Percentiles rank a stretch among this genome's conserved stretches.
These are phyloP conservation scores for Paramyrothecium sp. DNA, from an alignment of 2,329 filamentous ascomycete genomes.

Conservation along the genomic window DNA sequence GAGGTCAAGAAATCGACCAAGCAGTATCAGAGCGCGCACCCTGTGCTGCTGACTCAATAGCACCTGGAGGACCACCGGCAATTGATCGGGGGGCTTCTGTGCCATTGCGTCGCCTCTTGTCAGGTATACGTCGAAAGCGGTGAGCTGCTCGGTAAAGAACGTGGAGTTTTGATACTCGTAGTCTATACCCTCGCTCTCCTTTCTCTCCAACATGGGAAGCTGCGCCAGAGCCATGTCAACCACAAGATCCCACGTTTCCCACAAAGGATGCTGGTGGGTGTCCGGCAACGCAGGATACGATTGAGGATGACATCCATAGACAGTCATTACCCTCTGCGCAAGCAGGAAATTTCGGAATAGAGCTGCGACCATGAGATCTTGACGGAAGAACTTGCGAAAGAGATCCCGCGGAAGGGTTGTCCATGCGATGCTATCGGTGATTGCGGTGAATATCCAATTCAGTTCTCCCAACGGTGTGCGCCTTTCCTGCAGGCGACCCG, in stretches of 20 bases:
- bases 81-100: slow-evolving; percentile 86
- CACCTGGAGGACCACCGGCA: slow-evolving; percentile 94
- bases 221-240: slow-evolving; percentile 94
- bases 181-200: slow-evolving; percentile 67
- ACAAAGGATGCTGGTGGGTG: slow-evolving; percentile 90
- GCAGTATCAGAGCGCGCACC: slow-evolving; percentile 82
- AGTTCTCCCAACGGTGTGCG: slow-evolving; percentile 92
- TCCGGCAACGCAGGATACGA: slow-evolving; percentile 91
- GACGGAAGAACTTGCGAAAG: slow-evolving; percentile 95
- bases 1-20: slow-evolving; percentile 91
- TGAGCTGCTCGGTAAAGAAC: slow-evolving; percentile 96
- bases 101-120: slow-evolving; percentile 76
- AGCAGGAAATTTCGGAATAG: slow-evolving; percentile 95
- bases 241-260: slow-evolving; percentile 96
- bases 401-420: slow-evolving; percentile 85
- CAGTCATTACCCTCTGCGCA: slow-evolving; percentile 91
- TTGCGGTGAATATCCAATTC: slow-evolving; percentile 99
- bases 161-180: slow-evolving; percentile 94
- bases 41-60: slow-evolving; percentile 93
- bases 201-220: slow-evolving; percentile 80
- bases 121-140: slow-evolving; percentile 95
- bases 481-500: slow-evolving; percentile 87
- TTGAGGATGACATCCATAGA: slow-evolving; percentile 92
- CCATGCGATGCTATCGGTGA: slow-evolving; percentile 98
- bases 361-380: slow-evolving; percentile 98